Percentiles rank a stretch among this genome's conserved stretches.
Conservation (phyloP, 495 filamentous ascomycete species). For the Xylaria acuta region DNA sequence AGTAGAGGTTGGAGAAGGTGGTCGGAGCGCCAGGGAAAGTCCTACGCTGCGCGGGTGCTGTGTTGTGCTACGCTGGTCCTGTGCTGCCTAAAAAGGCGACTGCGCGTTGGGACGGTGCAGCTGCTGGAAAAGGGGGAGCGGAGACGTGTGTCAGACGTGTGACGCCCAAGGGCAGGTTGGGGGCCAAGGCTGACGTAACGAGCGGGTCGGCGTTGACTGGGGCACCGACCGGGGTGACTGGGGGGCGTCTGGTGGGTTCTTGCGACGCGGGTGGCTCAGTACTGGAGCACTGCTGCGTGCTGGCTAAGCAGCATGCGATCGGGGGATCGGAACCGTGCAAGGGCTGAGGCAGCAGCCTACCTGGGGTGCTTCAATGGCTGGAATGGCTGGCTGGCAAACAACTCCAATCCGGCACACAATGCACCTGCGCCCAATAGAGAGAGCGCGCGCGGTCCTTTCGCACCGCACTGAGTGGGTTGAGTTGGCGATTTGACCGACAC, state of each 20-base stretch:
- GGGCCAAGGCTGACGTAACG: constrained; percentile 51
- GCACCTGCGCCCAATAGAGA: constrained; percentile 17
- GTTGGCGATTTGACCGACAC: constrained; percentile 21
- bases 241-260: constrained; percentile 19
- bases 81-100: constrained; percentile 22
- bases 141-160: constrained; percentile 34
- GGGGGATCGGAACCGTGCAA: constrained; percentile 32
- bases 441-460: constrained; percentile 8
- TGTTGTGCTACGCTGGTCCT: constrained; percentile 8
- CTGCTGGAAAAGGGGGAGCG: constrained; percentile 21
- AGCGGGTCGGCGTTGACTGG: constrained; percentile 27
- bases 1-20: constrained; percentile 8
- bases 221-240: constrained; percentile 7
- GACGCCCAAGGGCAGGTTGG: constrained; percentile 34
- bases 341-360: constrained; percentile 31
- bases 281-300: neutral
- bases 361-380: neutral
- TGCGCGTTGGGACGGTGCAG: constrained; percentile 1
- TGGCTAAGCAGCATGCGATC: constrained; percentile 35
- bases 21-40: constrained; percentile 26
- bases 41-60: neutral
- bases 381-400: neutral
- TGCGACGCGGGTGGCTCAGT: constrained; percentile 7
- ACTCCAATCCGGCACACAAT: constrained; percentile 2
- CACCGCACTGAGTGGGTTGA: constrained; percentile 13